These are phyloP conservation scores for Entamoeba nuttalli DNA, from an alignment of 208 protist species.

Conservation along the genomic window DNA sequence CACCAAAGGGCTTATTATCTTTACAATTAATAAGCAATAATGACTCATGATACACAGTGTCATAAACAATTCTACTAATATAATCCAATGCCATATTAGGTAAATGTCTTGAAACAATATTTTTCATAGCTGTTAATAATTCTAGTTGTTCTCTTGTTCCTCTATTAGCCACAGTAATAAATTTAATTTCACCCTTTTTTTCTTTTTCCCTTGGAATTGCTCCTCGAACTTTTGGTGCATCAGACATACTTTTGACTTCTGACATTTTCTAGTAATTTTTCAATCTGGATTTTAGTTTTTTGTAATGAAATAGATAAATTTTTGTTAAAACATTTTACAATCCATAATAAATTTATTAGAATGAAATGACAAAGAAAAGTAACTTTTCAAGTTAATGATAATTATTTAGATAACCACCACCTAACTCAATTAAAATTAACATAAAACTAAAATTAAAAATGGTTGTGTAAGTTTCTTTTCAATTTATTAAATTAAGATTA, in stretches of 20 bases:
- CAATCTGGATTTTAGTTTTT: no score
- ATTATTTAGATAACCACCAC: no score
- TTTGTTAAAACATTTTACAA: no score
- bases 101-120: background rate
- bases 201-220: background rate
- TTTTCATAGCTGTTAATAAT: background rate
- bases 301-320: no score
- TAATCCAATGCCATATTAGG: constrained; percentile 10
- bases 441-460: no score
- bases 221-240: background rate
- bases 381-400: no score
- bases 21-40: background rate
- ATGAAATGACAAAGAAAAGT: no score
- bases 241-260: background rate
- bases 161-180: background rate
- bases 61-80: constrained; percentile 4
- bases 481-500: background rate
- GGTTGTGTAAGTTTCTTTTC: no score
- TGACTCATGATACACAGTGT: background rate
- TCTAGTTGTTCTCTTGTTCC: background rate
- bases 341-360: no score
- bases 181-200: background rate
- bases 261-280: no score
- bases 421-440: no score
- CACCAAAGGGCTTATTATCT: background rate